Percentiles rank a stretch among this genome's conserved stretches.
These are phyloP conservation scores for Durio zibethinus DNA, from an alignment of 345 rosid species.

Conservation along the genomic window DNA sequence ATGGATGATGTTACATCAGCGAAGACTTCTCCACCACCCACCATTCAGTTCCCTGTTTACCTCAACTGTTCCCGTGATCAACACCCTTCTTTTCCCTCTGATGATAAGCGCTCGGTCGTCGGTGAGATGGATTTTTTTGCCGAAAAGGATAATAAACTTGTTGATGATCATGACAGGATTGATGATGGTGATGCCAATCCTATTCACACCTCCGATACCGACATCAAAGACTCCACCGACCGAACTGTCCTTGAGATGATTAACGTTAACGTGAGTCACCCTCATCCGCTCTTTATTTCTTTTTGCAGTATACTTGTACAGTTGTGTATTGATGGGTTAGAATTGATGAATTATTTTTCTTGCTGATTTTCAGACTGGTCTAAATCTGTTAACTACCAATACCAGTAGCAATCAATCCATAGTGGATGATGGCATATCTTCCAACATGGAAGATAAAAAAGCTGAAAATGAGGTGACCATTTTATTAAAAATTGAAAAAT, in stretches of 20 bases:
- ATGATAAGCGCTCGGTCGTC: not conserved
- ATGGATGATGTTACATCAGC: slow-evolving; percentile 22
- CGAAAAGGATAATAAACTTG: not conserved
- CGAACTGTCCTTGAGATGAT: slow-evolving; percentile 24
- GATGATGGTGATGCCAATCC: slow-evolving; percentile 5
- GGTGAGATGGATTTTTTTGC: not conserved
- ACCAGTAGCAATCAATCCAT: slow-evolving; percentile 59
- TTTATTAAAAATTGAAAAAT: not conserved
- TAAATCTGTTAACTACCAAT: slow-evolving; percentile 56
- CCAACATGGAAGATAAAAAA: slow-evolving; percentile 44
- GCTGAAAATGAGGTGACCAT: slow-evolving; percentile 43
- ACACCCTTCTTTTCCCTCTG: not conserved
- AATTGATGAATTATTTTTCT: not conserved
- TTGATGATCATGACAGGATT: not conserved
- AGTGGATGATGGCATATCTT: slow-evolving; percentile 57
- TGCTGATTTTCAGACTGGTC: slow-evolving; percentile 41
- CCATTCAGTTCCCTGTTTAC: slow-evolving; percentile 44
- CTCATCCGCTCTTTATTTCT: too few relatives aligned
- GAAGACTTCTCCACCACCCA: slow-evolving; percentile 25
- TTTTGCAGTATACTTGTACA: not conserved
- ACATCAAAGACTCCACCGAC: not conserved
- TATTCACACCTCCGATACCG: not conserved
- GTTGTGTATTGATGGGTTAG: not conserved
- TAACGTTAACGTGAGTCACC: slow-evolving; percentile 41
- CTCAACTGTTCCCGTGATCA: not conserved